phyloP scores from a whole-genome alignment of 2,329 filamentous ascomycete species.

The Hortaea sp. region DNA sequence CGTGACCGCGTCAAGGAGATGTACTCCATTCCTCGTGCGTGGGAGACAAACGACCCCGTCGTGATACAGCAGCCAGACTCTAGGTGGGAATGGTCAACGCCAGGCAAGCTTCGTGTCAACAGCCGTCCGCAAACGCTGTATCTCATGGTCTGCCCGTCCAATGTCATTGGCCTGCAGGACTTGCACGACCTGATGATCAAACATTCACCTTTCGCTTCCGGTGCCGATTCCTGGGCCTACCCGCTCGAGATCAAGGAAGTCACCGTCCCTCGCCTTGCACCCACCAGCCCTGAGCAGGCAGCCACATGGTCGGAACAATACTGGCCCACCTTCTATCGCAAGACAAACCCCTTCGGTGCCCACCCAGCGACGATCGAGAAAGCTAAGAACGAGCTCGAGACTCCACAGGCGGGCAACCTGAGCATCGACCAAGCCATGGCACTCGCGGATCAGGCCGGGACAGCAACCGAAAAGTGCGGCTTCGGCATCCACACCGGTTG shows the following conservation, averaged over 20 bases:
- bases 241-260: slow-evolving; percentile 51
- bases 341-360: slow-evolving; percentile 77
- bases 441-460: slow-evolving; percentile 54
- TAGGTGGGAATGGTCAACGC: slow-evolving; percentile 47
- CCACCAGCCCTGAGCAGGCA: slow-evolving; percentile 66
- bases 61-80: slow-evolving; percentile 21
- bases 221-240: slow-evolving; percentile 26
- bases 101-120: slow-evolving; percentile 47
- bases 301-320: slow-evolving; percentile 64
- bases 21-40: slow-evolving; percentile 22
- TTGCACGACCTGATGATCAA: slow-evolving; percentile 34
- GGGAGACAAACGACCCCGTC: slow-evolving; percentile 19
- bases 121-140: slow-evolving; percentile 31
- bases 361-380: slow-evolving; percentile 66
- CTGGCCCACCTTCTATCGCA: slow-evolving; percentile 79
- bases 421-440: slow-evolving; percentile 53
- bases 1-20: slow-evolving; percentile 24
- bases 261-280: slow-evolving; percentile 61
- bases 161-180: slow-evolving; percentile 43
- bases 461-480: slow-evolving; percentile 46
- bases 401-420: slow-evolving; percentile 22
- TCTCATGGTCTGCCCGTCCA: slow-evolving; percentile 43
- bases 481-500: slow-evolving; percentile 63
- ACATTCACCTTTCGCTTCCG: slow-evolving; percentile 30
- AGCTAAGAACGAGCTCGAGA: slow-evolving; percentile 57